Conservation (phyloP, 441 rosid species). For the Populus hybrid region DNA sequence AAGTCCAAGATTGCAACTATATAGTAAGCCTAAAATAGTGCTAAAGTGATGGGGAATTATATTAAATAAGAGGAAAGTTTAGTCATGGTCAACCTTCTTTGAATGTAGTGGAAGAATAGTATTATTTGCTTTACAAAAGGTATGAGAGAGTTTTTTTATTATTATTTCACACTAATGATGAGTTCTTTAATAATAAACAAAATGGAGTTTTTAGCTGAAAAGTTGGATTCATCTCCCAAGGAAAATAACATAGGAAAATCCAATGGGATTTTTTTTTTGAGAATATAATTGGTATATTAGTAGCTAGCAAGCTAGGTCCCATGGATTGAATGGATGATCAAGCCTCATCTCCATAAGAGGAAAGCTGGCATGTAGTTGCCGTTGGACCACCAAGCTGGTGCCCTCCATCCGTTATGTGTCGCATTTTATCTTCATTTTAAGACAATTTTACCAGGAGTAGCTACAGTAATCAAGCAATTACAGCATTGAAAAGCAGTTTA, state of each 20-base stretch:
- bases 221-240: not conserved
- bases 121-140: slow-evolving; percentile 10
- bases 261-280: not conserved
- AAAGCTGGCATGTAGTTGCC: slow-evolving; percentile 12
- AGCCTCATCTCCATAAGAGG: slow-evolving; percentile 13
- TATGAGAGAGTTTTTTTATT: not conserved
- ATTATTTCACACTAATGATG: no score
- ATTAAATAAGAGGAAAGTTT: slow-evolving; percentile 8
- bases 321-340: slow-evolving; percentile 10
- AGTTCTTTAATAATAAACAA: no score
- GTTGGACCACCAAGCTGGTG: slow-evolving; percentile 10
- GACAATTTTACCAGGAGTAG: not conserved
- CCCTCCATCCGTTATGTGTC: not conserved
- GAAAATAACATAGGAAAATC: not conserved
- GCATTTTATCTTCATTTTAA: not conserved
- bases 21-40: not conserved
- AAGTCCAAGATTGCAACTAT: not conserved
- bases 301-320: not conserved
- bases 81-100: slow-evolving; percentile 20
- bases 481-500: not conserved
- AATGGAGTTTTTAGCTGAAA: no score
- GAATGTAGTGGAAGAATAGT: slow-evolving; percentile 7
- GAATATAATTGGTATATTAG: not conserved
- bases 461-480: not conserved
- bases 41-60: not conserved